Percentiles rank a stretch among this genome's conserved stretches.
phyloP scores from a whole-genome alignment of 2,329 filamentous ascomycete genomes.

The Lecanosticta acicola region DNA sequence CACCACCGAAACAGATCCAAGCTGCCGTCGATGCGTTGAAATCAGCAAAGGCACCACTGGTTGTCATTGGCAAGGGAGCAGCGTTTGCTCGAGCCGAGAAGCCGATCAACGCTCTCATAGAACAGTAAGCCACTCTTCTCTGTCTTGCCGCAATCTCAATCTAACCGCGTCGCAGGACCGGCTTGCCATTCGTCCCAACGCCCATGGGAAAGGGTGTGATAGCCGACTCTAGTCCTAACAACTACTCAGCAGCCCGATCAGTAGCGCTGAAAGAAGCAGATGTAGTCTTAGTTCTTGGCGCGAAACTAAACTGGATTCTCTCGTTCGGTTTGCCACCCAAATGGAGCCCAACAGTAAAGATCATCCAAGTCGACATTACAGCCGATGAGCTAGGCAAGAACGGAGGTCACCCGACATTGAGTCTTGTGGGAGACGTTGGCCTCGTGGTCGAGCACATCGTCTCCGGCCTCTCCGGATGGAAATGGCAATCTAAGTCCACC shows the following conservation, averaged over 20 bases:
- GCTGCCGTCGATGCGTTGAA: constrained; percentile 35
- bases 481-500: constrained; percentile 36
- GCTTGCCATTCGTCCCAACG: constrained; percentile 52
- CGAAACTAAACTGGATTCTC: constrained; percentile 54
- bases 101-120: constrained; percentile 42
- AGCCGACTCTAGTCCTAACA: constrained; percentile 49
- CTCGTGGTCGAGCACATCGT: constrained; percentile 46
- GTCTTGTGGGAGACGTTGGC: constrained; percentile 49
- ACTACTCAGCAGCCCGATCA: constrained; percentile 50
- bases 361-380: constrained; percentile 53
- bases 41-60: constrained; percentile 14
- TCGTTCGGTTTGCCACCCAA: constrained; percentile 53
- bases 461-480: constrained; percentile 40
- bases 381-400: constrained; percentile 52
- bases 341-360: constrained; percentile 46
- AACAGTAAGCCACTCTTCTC: constrained; percentile 24
- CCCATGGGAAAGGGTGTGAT: constrained; percentile 57
- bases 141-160: not conserved
- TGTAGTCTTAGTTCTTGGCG: constrained; percentile 51
- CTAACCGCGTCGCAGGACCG: constrained; percentile 33
- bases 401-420: constrained; percentile 43
- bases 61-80: constrained; percentile 6
- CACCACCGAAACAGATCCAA: constrained; percentile 41
- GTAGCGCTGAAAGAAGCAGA: constrained; percentile 50
- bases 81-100: constrained; percentile 31